These are phyloP conservation scores for Acanthamoeba healyi DNA, from an alignment of 208 protist species.

Conservation along the genomic window DNA sequence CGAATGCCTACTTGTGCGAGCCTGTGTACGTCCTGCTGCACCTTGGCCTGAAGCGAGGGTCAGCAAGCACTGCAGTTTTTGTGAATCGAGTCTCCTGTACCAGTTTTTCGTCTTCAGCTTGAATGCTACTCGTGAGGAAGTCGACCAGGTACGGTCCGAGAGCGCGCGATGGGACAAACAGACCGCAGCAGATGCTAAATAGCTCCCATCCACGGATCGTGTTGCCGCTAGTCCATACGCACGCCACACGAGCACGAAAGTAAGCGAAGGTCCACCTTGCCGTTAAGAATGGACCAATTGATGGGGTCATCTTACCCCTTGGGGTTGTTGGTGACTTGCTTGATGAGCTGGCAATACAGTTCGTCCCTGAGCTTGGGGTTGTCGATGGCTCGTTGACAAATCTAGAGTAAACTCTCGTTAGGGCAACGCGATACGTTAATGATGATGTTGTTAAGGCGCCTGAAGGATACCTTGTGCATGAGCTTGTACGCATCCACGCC, in stretches of 20 bases:
- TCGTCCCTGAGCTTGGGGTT: conserved; percentile 42
- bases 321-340: conserved; percentile 14
- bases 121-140: not conserved
- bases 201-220: conserved; percentile 24
- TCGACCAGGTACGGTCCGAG: not conserved
- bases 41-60: not conserved
- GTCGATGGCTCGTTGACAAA: conserved; percentile 12
- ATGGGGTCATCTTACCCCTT: not conserved
- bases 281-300: too few relatives aligned
- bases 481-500: not conserved
- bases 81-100: too few relatives aligned
- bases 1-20: not conserved
- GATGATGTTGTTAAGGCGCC: not conserved
- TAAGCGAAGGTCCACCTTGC: too few relatives aligned
- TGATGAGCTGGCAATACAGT: conserved; percentile 44
- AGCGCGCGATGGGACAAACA: not conserved
- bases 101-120: not conserved
- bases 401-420: not conserved
- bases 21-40: conserved; percentile 2
- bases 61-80: not conserved
- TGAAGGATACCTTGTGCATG: not conserved
- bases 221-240: not conserved
- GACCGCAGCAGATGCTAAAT: not conserved
- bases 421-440: not conserved
- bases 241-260: too few relatives aligned